A percentile compares a stretch with the other conserved stretches of the same genome.
Conservation (phyloP, 192 early-diverging fungal genomes). For the Glomus cerebriforme region DNA sequence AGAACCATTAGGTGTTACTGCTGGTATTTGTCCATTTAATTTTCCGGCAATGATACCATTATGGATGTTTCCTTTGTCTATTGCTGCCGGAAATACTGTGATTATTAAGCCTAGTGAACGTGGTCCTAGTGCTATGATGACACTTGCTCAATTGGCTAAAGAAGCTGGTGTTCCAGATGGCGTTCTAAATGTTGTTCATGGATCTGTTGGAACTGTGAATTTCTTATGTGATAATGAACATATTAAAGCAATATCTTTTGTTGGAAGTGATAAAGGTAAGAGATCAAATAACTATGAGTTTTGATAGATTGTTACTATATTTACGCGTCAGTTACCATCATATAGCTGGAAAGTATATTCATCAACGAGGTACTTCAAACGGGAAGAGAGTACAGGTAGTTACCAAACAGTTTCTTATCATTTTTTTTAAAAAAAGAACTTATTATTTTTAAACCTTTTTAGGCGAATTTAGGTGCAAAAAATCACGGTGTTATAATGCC, state of each 20-base stretch:
- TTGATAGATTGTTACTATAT: not conserved
- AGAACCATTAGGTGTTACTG: slow-evolving; percentile 91
- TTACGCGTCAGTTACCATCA: not conserved
- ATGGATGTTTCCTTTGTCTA: slow-evolving; percentile 97
- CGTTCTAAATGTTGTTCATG: slow-evolving; percentile 93
- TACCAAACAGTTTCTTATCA: no score
- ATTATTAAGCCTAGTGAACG: slow-evolving; percentile 93
- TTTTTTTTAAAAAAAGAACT: slow-evolving; percentile 1
- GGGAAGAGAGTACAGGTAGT: slow-evolving; percentile 90
- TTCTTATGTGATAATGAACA: slow-evolving; percentile 83
- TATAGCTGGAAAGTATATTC: slow-evolving; percentile 84
- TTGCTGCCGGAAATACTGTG: slow-evolving; percentile 89
- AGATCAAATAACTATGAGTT: not conserved
- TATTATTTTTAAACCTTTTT: not conserved
- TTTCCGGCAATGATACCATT: slow-evolving; percentile 95
- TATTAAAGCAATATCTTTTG: slow-evolving; percentile 93
- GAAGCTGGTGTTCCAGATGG: slow-evolving; percentile 90
- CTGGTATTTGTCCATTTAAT: slow-evolving; percentile 95
- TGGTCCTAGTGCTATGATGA: slow-evolving; percentile 91
- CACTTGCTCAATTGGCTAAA: slow-evolving; percentile 82
- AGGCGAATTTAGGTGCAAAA: slow-evolving; percentile 94
- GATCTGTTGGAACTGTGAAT: slow-evolving; percentile 84
- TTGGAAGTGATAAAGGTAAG: slow-evolving; percentile 75
- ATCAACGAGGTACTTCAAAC: slow-evolving; percentile 79
- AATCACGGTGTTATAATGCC: slow-evolving; percentile 96